Base-by-base conservation (phyloP, 208 protist genomes). In the Trypanosoma caninum region DNA sequence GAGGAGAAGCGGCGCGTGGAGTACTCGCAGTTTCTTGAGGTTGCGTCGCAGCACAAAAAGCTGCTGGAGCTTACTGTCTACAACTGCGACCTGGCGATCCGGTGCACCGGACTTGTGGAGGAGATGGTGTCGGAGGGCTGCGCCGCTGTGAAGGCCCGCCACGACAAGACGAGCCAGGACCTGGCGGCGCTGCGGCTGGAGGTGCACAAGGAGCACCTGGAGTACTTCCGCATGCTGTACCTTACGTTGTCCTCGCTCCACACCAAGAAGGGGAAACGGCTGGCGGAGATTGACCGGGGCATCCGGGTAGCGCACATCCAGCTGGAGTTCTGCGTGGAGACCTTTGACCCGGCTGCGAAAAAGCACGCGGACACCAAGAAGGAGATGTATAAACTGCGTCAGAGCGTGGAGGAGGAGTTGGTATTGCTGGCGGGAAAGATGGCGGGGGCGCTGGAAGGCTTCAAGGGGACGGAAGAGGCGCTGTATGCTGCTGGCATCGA, bases 251-350 rank as follows among this genome's bases (percentile, higher is more conserved):
- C 69, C 4, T 76, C 68, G 10, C 65, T 80, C 33, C 76, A 76
- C 18, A 76, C 76, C 56, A 80, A 80, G 69, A 80, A 80, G 47
- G 74, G 76, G 64, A 80, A 80, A 56, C 70, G 82, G 8, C 54
- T 89, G 66, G 78, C 83, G 62, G 82, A 89, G 76, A 84, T 89
- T 51, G 82, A 89, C 63, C 73, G 82, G 18, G 84, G 81, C 59
- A 89, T 89, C 61, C 78, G 82, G 47, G 79, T 68, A 16, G 80
- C 82, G 35, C 82, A 89, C 34, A 38, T 38, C 54, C 82, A 89
- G 59, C 61, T 89, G 56, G 82, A 89, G 76, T 89, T 89, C 76
- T 85, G 82, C 60, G 78, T 86, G 48, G 78, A 89, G 73, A 89
- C 82, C 18, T 89, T 89, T 59, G 82, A 89, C 71, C 82, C 82